These are phyloP conservation scores for Auriscalpium vulgare DNA, from an alignment of 768 basidiomycete genomes.

Conservation along the genomic window DNA sequence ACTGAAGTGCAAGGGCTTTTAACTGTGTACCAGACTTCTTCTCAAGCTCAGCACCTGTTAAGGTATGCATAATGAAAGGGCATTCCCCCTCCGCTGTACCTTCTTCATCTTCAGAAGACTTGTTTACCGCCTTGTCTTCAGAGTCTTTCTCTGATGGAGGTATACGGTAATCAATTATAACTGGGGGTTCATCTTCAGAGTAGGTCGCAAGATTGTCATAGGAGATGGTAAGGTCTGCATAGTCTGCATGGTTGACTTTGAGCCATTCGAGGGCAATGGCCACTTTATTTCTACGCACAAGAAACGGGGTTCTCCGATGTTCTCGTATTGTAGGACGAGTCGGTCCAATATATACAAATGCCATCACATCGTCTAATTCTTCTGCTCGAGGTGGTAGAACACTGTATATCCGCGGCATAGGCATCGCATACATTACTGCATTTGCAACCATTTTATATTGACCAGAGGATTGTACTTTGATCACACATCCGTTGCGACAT, in stretches of 20 bases:
- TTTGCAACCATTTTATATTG: slow-evolving; percentile 12
- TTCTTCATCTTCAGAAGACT: not conserved
- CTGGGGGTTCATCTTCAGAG: slow-evolving; percentile 4
- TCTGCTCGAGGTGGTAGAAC: slow-evolving; percentile 7
- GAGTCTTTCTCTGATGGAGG: not conserved
- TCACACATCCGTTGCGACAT: slow-evolving; percentile 24
- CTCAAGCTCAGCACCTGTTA: not conserved
- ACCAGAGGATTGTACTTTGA: slow-evolving; percentile 23
- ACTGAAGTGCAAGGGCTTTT: not conserved
- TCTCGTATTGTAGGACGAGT: slow-evolving; percentile 21
- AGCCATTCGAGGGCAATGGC: slow-evolving; percentile 14
- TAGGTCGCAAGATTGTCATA: slow-evolving; percentile 3
- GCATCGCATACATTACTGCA: slow-evolving; percentile 12
- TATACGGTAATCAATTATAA: not conserved
- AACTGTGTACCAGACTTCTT: not conserved
- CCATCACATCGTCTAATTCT: slow-evolving; percentile 17
- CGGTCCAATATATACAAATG: slow-evolving; percentile 25
- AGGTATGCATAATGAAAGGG: slow-evolving; percentile 6
- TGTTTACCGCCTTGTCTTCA: not conserved
- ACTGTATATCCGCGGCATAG: slow-evolving; percentile 6
- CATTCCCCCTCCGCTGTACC: not conserved
- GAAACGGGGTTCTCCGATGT: slow-evolving; percentile 15
- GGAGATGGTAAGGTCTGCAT: slow-evolving; percentile 9
- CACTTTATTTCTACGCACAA: slow-evolving; percentile 18
- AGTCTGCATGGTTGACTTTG: slow-evolving; percentile 13